Percentiles rank a stretch among this genome's conserved stretches.
Conservation (phyloP, 2,329 filamentous ascomycete species). For the Beauveria rudraprayagi region DNA sequence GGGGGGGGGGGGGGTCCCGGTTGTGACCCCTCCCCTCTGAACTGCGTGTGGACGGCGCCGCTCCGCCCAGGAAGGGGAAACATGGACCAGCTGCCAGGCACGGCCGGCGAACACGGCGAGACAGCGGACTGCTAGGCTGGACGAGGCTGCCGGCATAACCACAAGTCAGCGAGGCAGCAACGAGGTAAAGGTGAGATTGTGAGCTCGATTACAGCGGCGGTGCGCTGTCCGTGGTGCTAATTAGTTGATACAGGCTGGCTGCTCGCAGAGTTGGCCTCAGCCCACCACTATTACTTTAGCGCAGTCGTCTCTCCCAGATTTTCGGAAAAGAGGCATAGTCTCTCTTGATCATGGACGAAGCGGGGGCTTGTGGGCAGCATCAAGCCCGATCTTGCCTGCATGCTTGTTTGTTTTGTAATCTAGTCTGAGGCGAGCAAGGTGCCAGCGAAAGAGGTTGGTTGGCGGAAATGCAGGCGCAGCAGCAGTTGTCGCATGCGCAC, state of each 20-base stretch:
- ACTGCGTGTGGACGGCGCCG: neutral
- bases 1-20: neutral
- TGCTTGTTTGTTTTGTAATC: neutral
- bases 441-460: neutral
- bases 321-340: neutral
- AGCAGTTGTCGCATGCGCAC: neutral
- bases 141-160: slow-evolving; percentile 3
- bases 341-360: neutral
- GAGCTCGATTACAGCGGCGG: neutral
- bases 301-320: slow-evolving; percentile 3
- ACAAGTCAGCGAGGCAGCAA: neutral
- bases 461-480: neutral
- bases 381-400: neutral
- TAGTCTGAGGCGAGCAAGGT: neutral
- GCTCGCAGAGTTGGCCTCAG: neutral
- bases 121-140: neutral
- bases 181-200: neutral
- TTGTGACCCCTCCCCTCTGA: neutral
- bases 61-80: slow-evolving; percentile 1
- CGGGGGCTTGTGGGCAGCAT: neutral
- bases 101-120: neutral
- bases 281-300: neutral
- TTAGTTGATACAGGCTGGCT: neutral
- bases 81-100: neutral
- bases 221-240: neutral